Conservation (phyloP, 208 protist genomes). For the Eutreptiella sp. region DNA sequence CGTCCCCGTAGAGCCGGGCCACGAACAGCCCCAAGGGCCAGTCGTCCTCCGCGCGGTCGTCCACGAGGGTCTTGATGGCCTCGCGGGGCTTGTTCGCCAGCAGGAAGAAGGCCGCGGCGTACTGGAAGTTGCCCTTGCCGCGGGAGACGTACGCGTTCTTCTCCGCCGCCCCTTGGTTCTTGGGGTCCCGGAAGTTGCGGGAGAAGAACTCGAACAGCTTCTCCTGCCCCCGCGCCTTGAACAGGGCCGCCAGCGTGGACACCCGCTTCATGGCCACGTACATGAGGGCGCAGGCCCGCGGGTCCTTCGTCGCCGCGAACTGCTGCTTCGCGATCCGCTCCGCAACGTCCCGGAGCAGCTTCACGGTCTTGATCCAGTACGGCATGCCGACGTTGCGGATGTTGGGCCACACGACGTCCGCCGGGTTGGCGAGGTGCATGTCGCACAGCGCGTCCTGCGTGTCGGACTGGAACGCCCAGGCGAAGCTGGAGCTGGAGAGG, state of each 20-base stretch:
- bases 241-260: constrained; percentile 71
- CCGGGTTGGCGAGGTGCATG: background rate
- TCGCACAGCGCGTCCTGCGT: constrained; percentile 34
- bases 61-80: constrained; percentile 70
- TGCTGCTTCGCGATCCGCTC: constrained; percentile 54
- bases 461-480: constrained; percentile 42
- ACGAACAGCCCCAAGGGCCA: constrained; percentile 64
- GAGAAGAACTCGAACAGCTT: constrained; percentile 76
- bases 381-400: constrained; percentile 22
- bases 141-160: constrained; percentile 82
- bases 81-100: constrained; percentile 71
- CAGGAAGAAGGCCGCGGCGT: constrained; percentile 83
- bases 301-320: constrained; percentile 61
- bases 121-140: constrained; percentile 67
- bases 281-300: constrained; percentile 70
- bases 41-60: constrained; percentile 58
- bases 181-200: constrained; percentile 63
- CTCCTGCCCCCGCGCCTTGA: constrained; percentile 66
- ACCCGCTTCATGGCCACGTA: constrained; percentile 72
- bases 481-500: constrained; percentile 14
- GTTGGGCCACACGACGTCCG: constrained; percentile 22
- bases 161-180: constrained; percentile 58
- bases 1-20: constrained; percentile 45
- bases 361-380: constrained; percentile 37
- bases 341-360: constrained; percentile 21